Evolutionary conservation across 139 green algal species (phyloP).

Genomic region (Trebouxia sp.): DNA sequence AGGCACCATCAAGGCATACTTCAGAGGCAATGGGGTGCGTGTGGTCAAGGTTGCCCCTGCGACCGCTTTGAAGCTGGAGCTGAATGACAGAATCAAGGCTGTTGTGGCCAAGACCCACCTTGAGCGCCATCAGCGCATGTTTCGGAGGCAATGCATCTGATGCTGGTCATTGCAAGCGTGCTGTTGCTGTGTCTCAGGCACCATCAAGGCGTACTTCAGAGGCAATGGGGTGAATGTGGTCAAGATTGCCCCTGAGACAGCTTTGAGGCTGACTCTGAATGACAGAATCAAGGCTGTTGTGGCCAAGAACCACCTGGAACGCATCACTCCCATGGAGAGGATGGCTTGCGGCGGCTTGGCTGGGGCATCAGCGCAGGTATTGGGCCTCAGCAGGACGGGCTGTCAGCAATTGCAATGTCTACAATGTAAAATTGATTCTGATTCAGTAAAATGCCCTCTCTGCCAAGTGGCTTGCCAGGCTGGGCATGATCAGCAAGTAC

Average conservation of each 20-base stretch:
- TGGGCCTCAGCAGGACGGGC: no score
- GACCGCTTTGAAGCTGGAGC: conserved; percentile 82
- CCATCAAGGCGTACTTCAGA: conserved; percentile 75
- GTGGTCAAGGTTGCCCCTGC: conserved; percentile 92
- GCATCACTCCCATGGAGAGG: conserved; percentile 67
- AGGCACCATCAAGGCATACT: conserved; percentile 77
- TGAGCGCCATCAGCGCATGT: conserved; percentile 30
- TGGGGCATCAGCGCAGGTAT: conserved; percentile 73
- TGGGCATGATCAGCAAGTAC: no score
- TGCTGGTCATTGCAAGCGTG: no score
- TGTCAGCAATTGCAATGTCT: no score
- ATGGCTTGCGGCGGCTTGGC: conserved; percentile 69
- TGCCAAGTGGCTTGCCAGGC: no score
- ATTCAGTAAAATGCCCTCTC: no score
- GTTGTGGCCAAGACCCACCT: conserved; percentile 52
- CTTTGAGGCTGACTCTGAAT: conserved; percentile 82
- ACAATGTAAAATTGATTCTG: no score
- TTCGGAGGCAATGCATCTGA: neutral
- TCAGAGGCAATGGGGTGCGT: conserved; percentile 90
- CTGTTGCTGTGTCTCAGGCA: conserved; percentile 50
- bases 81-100: conserved; percentile 80
- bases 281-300: conserved; percentile 76
- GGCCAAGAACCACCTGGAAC: conserved; percentile 47
- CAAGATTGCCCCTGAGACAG: conserved; percentile 91
- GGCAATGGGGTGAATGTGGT: conserved; percentile 92